Percentiles rank a stretch among this genome's conserved stretches.
These are phyloP conservation scores for Rhynchosporium secalis DNA, from an alignment of 2,329 filamentous ascomycete species.

Conservation along the genomic window DNA sequence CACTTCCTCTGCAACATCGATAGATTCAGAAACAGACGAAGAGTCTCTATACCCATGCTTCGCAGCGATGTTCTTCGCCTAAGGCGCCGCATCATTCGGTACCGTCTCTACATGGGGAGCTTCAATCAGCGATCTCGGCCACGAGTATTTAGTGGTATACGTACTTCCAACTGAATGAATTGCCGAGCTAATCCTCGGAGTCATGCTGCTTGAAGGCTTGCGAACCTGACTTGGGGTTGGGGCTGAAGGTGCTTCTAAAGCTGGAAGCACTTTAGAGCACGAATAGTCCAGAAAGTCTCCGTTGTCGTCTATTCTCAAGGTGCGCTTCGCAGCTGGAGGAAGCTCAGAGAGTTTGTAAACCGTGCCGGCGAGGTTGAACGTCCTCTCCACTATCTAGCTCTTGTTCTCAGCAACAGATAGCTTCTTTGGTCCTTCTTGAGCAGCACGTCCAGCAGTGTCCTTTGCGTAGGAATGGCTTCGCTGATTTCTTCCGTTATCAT, in stretches of 20 bases:
- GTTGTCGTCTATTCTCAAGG: neutral
- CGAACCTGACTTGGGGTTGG: neutral
- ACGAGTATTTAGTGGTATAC: neutral
- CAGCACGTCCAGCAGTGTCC: neutral
- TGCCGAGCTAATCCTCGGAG: too few relatives aligned
- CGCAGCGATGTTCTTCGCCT: slow-evolving; percentile 6
- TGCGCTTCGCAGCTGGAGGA: neutral
- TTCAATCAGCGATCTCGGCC: neutral
- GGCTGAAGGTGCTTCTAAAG: neutral
- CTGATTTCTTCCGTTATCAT: too few relatives aligned
- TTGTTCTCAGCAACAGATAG: too few relatives aligned
- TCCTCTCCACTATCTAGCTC: neutral
- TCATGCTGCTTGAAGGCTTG: too few relatives aligned
- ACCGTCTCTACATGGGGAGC: neutral
- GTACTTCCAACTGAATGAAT: too few relatives aligned
- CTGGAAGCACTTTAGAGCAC: too few relatives aligned
- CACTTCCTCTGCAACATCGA: neutral
- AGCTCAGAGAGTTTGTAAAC: neutral
- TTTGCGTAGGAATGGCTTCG: too few relatives aligned
- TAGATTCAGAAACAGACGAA: neutral
- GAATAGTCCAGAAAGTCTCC: neutral
- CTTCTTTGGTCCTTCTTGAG: neutral
- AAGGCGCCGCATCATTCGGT: neutral
- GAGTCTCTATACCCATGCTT: neutral
- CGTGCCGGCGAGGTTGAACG: neutral